Conservation (phyloP, 768 basidiomycete species). For the Kwoniella dendrophila region DNA sequence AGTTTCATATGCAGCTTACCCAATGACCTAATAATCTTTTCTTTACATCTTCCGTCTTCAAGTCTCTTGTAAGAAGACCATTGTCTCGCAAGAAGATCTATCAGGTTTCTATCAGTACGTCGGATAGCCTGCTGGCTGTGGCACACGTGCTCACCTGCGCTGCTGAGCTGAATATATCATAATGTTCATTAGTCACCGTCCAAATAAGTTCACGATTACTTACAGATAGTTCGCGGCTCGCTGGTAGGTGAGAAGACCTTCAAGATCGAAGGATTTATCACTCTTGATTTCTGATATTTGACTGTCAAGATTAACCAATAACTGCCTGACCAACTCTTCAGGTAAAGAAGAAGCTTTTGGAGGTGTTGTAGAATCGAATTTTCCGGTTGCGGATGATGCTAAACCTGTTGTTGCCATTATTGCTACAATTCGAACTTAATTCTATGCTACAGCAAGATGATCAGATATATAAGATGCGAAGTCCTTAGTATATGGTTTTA, state of each 20-base stretch:
- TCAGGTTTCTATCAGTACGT: neutral
- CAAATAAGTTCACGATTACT: conserved; percentile 6
- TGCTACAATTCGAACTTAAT: neutral
- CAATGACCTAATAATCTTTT: conserved; percentile 78
- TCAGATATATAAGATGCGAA: neutral
- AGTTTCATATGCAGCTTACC: conserved; percentile 59
- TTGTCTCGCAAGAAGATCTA: conserved; percentile 72
- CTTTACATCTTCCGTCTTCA: conserved; percentile 72
- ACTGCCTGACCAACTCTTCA: conserved; percentile 61
- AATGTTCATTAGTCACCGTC: conserved; percentile 5
- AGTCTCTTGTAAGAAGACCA: conserved; percentile 66
- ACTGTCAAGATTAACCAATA: conserved; percentile 61
- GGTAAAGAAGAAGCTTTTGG: conserved; percentile 71
- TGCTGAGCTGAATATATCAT: conserved; percentile 21
- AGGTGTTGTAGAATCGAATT: conserved; percentile 58
- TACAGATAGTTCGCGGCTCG: conserved; percentile 51
- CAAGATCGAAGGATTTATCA: conserved; percentile 57
- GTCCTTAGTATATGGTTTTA: neutral
- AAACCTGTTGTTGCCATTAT: conserved; percentile 49
- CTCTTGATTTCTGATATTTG: conserved; percentile 62
- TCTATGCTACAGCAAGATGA: neutral
- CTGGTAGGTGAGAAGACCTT: conserved; percentile 53
- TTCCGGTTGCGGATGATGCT: conserved; percentile 36
- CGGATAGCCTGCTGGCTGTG: neutral
- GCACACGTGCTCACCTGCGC: conserved; percentile 19